Evolutionary conservation across 1,139 yeast species (phyloP).

Genomic region (Diutina rugosa): DNA sequence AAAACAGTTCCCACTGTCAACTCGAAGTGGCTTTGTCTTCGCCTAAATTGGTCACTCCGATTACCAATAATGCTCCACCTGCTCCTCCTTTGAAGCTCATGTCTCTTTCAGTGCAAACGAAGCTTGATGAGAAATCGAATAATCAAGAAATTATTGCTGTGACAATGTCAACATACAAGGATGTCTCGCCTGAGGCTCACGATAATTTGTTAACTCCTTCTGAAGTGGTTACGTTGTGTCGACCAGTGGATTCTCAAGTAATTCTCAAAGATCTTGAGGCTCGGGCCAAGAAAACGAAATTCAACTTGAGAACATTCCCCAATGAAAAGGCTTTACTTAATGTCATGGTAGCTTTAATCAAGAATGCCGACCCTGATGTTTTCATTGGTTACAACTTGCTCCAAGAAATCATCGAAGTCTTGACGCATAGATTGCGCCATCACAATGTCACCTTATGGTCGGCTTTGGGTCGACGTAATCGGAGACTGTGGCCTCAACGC

Average conservation of each 20-base stretch:
- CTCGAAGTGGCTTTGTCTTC: conserved; percentile 51
- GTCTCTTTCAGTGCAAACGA: conserved; percentile 69
- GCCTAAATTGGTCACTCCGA: conserved; percentile 37
- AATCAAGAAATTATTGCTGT: conserved; percentile 84
- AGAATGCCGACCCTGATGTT: conserved; percentile 77
- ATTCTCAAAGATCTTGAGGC: neutral
- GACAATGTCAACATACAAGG: conserved; percentile 54
- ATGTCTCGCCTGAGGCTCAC: conserved; percentile 64
- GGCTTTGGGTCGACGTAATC: conserved; percentile 68
- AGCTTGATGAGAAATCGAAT: conserved; percentile 56
- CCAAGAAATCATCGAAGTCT: conserved; percentile 62
- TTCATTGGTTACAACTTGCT: conserved; percentile 82
- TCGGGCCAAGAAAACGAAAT: conserved; percentile 18
- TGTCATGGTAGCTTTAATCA: conserved; percentile 61
- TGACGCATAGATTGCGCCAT: conserved; percentile 74
- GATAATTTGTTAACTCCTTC: conserved; percentile 41
- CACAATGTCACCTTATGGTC: conserved; percentile 67
- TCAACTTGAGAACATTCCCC: conserved; percentile 44
- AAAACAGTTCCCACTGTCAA: conserved; percentile 70
- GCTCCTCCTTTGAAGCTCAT: conserved; percentile 50
- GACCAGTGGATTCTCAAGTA: conserved; percentile 51
- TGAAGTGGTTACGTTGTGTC: conserved; percentile 52
- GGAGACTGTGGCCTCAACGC: conserved; percentile 54
- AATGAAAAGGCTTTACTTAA: conserved; percentile 65
- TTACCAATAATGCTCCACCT: conserved; percentile 25